These are phyloP conservation scores for Sporothrix phasma DNA, from an alignment of 2,329 filamentous ascomycete genomes.

Conservation along the genomic window DNA sequence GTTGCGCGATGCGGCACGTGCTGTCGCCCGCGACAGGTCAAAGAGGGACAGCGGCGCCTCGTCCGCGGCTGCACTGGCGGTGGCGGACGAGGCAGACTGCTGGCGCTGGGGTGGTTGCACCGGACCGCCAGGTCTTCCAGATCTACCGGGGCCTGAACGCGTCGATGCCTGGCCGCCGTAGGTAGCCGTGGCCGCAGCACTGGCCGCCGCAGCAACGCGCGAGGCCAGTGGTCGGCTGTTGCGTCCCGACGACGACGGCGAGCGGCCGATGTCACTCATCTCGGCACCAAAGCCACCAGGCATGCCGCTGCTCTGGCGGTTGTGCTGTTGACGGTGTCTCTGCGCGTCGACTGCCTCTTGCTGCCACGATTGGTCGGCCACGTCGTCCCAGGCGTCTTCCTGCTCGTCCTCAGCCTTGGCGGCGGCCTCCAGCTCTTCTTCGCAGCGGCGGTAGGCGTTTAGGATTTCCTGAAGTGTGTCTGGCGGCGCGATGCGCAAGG, in stretches of 20 bases:
- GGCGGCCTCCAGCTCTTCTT: constrained; percentile 62
- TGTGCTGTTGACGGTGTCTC: neutral
- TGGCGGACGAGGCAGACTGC: constrained; percentile 13
- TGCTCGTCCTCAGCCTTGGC: constrained; percentile 56
- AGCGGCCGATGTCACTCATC: neutral
- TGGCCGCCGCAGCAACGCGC: constrained; percentile 10
- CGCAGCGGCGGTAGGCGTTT: constrained; percentile 63
- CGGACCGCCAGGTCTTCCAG: neutral
- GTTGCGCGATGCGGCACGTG: constrained; percentile 48
- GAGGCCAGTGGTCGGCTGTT: constrained; percentile 11
- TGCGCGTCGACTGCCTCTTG: neutral
- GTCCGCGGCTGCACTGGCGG: constrained; percentile 24
- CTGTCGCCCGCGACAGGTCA: constrained; percentile 52
- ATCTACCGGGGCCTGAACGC: constrained; percentile 15
- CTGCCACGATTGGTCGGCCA: constrained; percentile 50
- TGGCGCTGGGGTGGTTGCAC: constrained; percentile 20
- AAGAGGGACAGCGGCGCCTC: constrained; percentile 57
- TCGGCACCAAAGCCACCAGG: constrained; percentile 42
- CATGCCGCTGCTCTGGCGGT: constrained; percentile 25
- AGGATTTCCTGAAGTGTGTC: constrained; percentile 64
- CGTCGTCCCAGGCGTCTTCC: constrained; percentile 61
- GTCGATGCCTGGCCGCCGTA: constrained; percentile 20
- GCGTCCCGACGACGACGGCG: constrained; percentile 7
- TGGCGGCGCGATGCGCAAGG: constrained; percentile 62
- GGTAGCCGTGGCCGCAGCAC: constrained; percentile 24